These are phyloP conservation scores for Plenodomus biglobosus DNA, from an alignment of 2,329 filamentous ascomycete genomes.

Conservation along the genomic window DNA sequence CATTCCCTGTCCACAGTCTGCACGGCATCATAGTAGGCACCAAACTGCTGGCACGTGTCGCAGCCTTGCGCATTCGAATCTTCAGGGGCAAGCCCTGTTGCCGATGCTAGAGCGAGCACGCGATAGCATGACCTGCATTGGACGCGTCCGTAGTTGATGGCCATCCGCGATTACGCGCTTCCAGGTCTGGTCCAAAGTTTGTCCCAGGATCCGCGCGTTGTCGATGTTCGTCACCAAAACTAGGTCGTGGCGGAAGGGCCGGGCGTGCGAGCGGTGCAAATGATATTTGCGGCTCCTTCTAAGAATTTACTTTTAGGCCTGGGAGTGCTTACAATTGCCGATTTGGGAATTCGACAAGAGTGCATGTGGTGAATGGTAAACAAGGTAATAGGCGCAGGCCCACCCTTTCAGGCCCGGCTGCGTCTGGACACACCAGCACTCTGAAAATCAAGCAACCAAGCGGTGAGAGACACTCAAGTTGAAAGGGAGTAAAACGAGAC, in stretches of 20 bases:
- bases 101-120: constrained; percentile 10
- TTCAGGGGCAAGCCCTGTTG: constrained; percentile 11
- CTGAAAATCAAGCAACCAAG: background rate
- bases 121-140: constrained; percentile 12
- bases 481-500: background rate
- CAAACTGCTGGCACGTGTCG: constrained; percentile 20
- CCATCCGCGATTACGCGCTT: background rate
- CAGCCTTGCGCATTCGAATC: constrained; percentile 10
- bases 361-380: background rate
- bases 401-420: background rate
- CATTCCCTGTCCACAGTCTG: constrained; percentile 17
- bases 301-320: too few relatives aligned
- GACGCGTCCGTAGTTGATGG: background rate
- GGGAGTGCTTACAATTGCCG: too few relatives aligned
- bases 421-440: background rate
- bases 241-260: too few relatives aligned
- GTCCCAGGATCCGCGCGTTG: background rate
- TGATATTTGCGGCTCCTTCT: too few relatives aligned
- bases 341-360: too few relatives aligned
- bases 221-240: background rate
- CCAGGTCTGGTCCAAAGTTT: background rate
- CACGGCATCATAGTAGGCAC: constrained; percentile 15
- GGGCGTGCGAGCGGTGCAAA: background rate
- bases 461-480: background rate
- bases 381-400: background rate